Evolutionary conservation across 2,329 filamentous ascomycete species (phyloP), one percentile per base, ranked within the genome.

Genomic region (Periconia digitata): DNA sequence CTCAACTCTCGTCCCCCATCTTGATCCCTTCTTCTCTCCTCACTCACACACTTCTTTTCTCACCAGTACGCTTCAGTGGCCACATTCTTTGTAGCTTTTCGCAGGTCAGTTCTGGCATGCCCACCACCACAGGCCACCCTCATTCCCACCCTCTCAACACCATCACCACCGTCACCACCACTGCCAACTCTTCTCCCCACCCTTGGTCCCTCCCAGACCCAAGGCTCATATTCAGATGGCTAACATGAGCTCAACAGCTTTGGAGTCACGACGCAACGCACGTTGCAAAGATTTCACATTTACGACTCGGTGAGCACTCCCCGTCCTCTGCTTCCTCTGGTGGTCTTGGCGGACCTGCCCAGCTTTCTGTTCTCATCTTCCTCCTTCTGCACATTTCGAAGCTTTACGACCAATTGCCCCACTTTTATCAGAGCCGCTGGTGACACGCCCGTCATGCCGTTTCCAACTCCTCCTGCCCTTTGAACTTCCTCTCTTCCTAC

Each of bases 31-130:
- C 64, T 53, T 55, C 62, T 51, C 47, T 46, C 46, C 49, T 49
- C 44, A 55, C 63, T 59, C 50, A 52, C 67, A 67, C 65, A 69
- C 67, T 67, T 66, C 67, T 66, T n/a, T 68, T 64, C 62, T 68
- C 63, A 67, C 67, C 59, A 70, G 50, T 69, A 70, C 67, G 64
- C 64, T 67, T 72, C 69, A 71, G 68, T 71, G 70, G 63, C 67
- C 68, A 70, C 70, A 72, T 72, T 72, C 69, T 72, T 72, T 71
- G 69, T 71, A 72, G 69, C 70, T 71, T 71, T 72, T 64, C 66
- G 61, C 65, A 68, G 67, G 67, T 71, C 53, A 54, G 67, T 57
- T 49, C 40, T 43, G 41, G 27, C 27, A 32, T 15, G 12, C 10
- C 10, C 27, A 5, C n/a, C 27, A 32, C n/a, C 27, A 13, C 27